phyloP scores from a whole-genome alignment of 2,329 filamentous ascomycete genomes.

The Amauroascus verrucosus region DNA sequence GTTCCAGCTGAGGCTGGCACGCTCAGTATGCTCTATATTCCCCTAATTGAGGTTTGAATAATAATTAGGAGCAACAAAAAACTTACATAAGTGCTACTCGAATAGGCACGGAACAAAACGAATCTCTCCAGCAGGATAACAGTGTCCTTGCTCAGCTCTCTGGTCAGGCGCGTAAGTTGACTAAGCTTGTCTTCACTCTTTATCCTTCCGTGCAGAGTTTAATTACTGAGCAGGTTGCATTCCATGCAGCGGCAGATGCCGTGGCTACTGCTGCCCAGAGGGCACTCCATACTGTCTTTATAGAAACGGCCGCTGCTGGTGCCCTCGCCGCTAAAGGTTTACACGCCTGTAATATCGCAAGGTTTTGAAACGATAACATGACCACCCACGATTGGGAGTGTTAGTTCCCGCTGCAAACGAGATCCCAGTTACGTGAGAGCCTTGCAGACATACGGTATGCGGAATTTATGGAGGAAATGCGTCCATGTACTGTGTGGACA shows the following conservation, averaged over 20 bases:
- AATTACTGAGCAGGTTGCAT: background rate
- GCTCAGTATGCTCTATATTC: background rate
- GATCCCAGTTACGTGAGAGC: background rate
- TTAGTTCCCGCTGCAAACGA: no score
- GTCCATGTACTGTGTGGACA: no score
- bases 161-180: background rate
- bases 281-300: background rate
- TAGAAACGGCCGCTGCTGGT: constrained; percentile 1
- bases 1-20: background rate
- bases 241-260: background rate
- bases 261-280: constrained; percentile 5
- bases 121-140: background rate
- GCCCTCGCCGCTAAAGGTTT: constrained; percentile 1
- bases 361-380: background rate
- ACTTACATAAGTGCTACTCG: background rate
- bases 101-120: constrained; percentile 1
- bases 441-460: background rate
- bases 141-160: background rate
- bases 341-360: background rate
- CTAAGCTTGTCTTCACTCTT: background rate
- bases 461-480: background rate
- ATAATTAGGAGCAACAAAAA: background rate
- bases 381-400: background rate
- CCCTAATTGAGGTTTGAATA: background rate
- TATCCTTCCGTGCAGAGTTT: background rate